A percentile compares a stretch with the other conserved stretches of the same genome.
These are phyloP conservation scores for Mycena sanguinolenta DNA, from an alignment of 768 basidiomycete species.

Conservation along the genomic window DNA sequence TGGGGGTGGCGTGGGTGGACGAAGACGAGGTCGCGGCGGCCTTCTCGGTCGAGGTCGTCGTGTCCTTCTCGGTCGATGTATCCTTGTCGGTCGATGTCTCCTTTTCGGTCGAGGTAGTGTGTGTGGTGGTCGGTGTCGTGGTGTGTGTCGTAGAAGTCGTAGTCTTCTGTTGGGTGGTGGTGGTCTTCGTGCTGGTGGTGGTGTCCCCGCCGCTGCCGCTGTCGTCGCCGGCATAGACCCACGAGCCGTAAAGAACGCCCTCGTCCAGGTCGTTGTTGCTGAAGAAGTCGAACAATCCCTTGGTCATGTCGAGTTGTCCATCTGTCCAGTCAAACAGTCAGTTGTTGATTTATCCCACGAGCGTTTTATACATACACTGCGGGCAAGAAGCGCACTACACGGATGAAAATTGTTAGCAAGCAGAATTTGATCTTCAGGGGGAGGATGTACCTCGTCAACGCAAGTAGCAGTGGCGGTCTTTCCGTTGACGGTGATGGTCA, in stretches of 20 bases:
- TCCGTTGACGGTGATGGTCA: constrained; percentile 28
- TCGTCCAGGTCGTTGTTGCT: constrained; percentile 14
- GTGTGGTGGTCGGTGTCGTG: not conserved
- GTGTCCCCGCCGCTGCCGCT: too few relatives aligned
- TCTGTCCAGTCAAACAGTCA: not conserved
- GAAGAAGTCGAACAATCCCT: constrained; percentile 32
- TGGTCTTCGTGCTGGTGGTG: not conserved
- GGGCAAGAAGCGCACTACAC: too few relatives aligned
- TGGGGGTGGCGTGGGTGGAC: not conserved
- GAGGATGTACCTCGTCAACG: constrained; percentile 23
- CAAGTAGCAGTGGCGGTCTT: constrained; percentile 32
- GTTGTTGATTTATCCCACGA: not conserved
- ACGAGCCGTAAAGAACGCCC: constrained; percentile 26
- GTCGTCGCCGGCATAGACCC: constrained; percentile 30
- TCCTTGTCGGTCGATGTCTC: not conserved
- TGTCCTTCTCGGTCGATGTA: not conserved
- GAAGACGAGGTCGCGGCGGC: too few relatives aligned
- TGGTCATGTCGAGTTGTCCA: constrained; percentile 30
- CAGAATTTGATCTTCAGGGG: too few relatives aligned
- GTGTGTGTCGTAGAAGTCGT: too few relatives aligned
- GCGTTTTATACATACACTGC: too few relatives aligned
- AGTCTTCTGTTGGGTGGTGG: not conserved
- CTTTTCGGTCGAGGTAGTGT: not conserved
- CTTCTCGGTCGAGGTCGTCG: not conserved
- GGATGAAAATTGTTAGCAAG: too few relatives aligned